Evolutionary conservation across 2,329 filamentous ascomycete species (phyloP).

Genomic region (Pseudogymnoascus pannorum): DNA sequence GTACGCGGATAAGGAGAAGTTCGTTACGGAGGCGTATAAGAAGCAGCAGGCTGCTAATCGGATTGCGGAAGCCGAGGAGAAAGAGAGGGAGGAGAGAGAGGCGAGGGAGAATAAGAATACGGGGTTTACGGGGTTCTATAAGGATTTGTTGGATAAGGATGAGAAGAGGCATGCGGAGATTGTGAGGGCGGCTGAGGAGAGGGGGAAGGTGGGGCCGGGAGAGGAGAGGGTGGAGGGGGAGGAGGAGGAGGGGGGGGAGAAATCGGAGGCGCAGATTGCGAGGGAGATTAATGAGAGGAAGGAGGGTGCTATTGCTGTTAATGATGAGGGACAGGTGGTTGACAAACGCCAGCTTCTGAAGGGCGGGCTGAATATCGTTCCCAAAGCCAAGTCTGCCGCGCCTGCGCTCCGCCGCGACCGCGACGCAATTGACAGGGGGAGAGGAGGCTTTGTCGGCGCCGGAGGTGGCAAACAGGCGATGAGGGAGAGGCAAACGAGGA

Average conservation of each 20-base stretch:
- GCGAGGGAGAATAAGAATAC: constrained; percentile 55
- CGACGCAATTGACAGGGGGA: constrained; percentile 11
- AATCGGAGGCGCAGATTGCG: constrained; percentile 57
- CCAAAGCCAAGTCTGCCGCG: constrained; percentile 49
- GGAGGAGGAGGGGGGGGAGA: constrained; percentile 38
- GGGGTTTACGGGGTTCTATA: constrained; percentile 77
- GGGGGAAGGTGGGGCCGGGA: constrained; percentile 37
- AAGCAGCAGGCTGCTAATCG: constrained; percentile 70
- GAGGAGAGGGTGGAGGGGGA: constrained; percentile 30
- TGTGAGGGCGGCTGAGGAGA: constrained; percentile 58
- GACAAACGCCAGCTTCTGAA: constrained; percentile 75
- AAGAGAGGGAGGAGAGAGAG: constrained; percentile 54
- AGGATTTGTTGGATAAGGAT: constrained; percentile 61
- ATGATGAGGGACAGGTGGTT: constrained; percentile 76
- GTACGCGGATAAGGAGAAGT: constrained; percentile 76
- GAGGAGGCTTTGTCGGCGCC: constrained; percentile 34
- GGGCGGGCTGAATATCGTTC: constrained; percentile 66
- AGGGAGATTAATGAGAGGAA: constrained; percentile 56
- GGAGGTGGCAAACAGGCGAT: constrained; percentile 55
- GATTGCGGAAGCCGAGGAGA: constrained; percentile 65
- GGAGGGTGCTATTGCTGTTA: constrained; percentile 57
- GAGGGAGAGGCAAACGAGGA: constrained; percentile 67
- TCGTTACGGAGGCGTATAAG: constrained; percentile 78
- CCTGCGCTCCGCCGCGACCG: constrained; percentile 7
- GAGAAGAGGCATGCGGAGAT: constrained; percentile 64